Evolutionary conservation across 805 yeast species (phyloP), one percentile per base, ranked within the genome.

Genomic region (Nakazawaea molendinolei): DNA sequence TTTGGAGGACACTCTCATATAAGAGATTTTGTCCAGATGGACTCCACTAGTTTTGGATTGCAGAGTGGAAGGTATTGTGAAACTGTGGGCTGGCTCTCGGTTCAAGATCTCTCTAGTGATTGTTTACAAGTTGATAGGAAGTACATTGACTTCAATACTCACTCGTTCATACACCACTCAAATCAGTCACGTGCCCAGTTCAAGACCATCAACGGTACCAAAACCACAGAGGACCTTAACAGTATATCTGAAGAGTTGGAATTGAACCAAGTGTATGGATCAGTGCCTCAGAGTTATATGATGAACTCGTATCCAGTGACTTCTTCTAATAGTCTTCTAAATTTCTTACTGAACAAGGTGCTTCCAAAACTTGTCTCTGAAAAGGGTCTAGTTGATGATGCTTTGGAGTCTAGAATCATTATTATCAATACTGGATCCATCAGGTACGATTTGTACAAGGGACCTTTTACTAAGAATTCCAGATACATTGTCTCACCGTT

Each of bases 1-100:
- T 80, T 90, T 57, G 97, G 97, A 1, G 97, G 97, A 1, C 97
- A 90, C 58, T 78, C 94, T 20, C 97, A 90, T 53, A 76, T 90
- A 12, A 66, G 97, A 43, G 97, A 90, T 56, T 90, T 81, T 55
- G 69, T 74, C 6, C 61, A 74, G 3, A 64, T 78, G 34, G 97
- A 90, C 50, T 59, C 64, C 2, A 61, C 60, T 33, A 71, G 89
- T 17, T 76, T 84, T 0, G 96, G 80, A 0, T 57, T 90, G n/a
- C 95, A 90, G 60, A 84, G 95, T 52, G 97, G 97, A 0, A 65
- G 96, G 33, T 90, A 84, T 53, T 75, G 95, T 51, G 97, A 90
- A 53, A 90, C 97, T 0, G 71, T 84, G n/a, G 97, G 97, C 0
- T 90, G 87, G 70, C 56, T 82, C 9, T 75, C 94, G 18, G 60